Conservation (phyloP, 768 basidiomycete species). For the Lentinula boryana region DNA sequence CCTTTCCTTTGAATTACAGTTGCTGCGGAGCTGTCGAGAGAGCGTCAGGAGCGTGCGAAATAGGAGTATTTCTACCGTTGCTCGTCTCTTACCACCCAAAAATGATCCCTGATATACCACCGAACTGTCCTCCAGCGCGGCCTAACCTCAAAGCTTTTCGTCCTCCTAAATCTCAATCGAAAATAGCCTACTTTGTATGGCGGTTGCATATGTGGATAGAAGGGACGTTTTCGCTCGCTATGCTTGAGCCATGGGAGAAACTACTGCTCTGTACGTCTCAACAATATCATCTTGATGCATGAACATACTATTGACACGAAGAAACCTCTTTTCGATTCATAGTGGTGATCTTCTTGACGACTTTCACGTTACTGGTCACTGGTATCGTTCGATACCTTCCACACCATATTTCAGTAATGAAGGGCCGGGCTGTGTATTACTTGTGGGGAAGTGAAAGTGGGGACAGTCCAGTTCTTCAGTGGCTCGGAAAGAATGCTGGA, state of each 20-base stretch:
- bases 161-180: constrained; percentile 11
- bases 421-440: constrained; percentile 54
- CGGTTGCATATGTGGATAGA: constrained; percentile 50
- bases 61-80: neutral
- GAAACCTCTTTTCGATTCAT: constrained; percentile 1
- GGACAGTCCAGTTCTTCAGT: constrained; percentile 17
- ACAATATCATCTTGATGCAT: neutral
- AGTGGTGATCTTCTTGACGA: constrained; percentile 35
- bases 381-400: constrained; percentile 56
- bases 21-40: too few species aligned
- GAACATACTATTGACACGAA: neutral
- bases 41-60: too few species aligned
- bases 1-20: too few species aligned
- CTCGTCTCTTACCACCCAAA: neutral
- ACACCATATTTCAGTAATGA: constrained; percentile 45
- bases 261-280: constrained; percentile 44
- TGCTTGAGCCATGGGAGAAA: constrained; percentile 70
- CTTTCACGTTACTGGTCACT: constrained; percentile 40
- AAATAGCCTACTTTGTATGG: constrained; percentile 33
- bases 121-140: neutral
- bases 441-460: constrained; percentile 45
- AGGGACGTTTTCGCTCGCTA: constrained; percentile 50
- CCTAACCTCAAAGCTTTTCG: constrained; percentile 12
- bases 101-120: constrained; percentile 6
- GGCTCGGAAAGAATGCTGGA: constrained; percentile 10